Evolutionary conservation across 441 rosid genomes (phyloP).

Genomic region (Bruguiera hainesii): DNA sequence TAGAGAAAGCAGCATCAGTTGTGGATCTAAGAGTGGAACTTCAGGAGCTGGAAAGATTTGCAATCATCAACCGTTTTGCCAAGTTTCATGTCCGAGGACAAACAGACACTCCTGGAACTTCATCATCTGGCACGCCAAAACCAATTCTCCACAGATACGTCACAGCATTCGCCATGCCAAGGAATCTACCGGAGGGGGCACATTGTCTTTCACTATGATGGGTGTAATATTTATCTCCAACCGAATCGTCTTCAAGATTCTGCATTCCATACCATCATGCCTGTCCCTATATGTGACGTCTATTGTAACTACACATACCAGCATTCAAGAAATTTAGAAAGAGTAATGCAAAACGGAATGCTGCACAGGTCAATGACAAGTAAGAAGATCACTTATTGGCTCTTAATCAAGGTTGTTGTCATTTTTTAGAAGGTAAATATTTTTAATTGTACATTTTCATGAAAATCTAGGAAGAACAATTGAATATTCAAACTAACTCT

Average conservation of each 20-base stretch:
- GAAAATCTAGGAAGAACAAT: constrained; percentile 44
- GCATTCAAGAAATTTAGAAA: constrained; percentile 20
- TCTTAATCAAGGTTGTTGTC: constrained; percentile 30
- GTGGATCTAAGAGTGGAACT: constrained; percentile 46
- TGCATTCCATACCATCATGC: constrained; percentile 21
- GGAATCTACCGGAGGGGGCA: constrained; percentile 45
- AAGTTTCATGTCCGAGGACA: constrained; percentile 53
- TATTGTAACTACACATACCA: constrained; percentile 17
- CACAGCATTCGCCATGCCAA: constrained; percentile 45
- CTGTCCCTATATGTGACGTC: constrained; percentile 2
- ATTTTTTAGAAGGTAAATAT: constrained; percentile 45
- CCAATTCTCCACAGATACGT: constrained; percentile 47
- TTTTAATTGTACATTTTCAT: constrained; percentile 42
- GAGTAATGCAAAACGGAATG: constrained; percentile 22
- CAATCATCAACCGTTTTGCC: constrained; percentile 62
- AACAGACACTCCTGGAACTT: constrained; percentile 22
- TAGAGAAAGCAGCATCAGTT: constrained; percentile 38
- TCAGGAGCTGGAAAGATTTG: constrained; percentile 53
- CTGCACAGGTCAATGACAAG: constrained; percentile 18
- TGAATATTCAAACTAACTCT: constrained; percentile 23
- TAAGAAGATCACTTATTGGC: constrained; percentile 22
- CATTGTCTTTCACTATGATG: constrained; percentile 52
- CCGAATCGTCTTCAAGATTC: constrained; percentile 23
- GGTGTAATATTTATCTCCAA: constrained; percentile 8
- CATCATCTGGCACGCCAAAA: constrained; percentile 23